Percentiles rank a stretch among this genome's conserved stretches.
Evolutionary conservation across 768 basidiomycete species (phyloP).

Genomic region (Ramaria sp.): DNA sequence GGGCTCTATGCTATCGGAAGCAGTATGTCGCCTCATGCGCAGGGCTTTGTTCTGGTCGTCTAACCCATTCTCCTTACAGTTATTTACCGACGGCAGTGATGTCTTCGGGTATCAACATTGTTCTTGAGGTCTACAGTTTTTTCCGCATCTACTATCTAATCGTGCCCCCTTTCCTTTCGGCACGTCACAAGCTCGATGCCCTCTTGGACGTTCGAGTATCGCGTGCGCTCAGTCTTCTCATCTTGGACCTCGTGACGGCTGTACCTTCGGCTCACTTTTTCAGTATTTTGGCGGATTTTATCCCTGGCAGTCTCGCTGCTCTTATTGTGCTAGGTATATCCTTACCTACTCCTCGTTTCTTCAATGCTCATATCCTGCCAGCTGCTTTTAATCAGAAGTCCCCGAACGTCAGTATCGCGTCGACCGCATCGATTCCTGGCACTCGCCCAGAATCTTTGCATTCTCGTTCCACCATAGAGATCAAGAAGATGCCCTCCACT

Average conservation of each 20-base stretch:
- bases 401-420: neutral
- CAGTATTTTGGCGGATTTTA: constrained; percentile 28
- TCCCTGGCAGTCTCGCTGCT: constrained; percentile 32
- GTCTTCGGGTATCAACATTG: constrained; percentile 24
- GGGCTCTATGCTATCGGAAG: constrained; percentile 11
- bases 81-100: constrained; percentile 29
- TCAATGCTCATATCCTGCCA: constrained; percentile 6
- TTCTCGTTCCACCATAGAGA: constrained; percentile 6
- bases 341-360: neutral
- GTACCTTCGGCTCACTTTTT: constrained; percentile 26
- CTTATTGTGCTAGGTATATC: constrained; percentile 30
- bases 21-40: constrained; percentile 9
- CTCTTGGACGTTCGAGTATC: constrained; percentile 23
- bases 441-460: constrained; percentile 2
- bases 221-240: constrained; percentile 28
- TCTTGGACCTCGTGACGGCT: constrained; percentile 32
- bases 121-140: constrained; percentile 29
- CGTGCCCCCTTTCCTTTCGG: constrained; percentile 15
- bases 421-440: constrained; percentile 3
- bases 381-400: constrained; percentile 14
- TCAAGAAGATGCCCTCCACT: constrained; percentile 6
- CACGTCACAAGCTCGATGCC: constrained; percentile 12
- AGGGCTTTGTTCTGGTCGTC: neutral
- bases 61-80: constrained; percentile 17
- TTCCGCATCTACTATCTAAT: constrained; percentile 23